phyloP scores from a whole-genome alignment of 2,329 filamentous ascomycete genomes.

The Zymoseptoria ardabiliae region DNA sequence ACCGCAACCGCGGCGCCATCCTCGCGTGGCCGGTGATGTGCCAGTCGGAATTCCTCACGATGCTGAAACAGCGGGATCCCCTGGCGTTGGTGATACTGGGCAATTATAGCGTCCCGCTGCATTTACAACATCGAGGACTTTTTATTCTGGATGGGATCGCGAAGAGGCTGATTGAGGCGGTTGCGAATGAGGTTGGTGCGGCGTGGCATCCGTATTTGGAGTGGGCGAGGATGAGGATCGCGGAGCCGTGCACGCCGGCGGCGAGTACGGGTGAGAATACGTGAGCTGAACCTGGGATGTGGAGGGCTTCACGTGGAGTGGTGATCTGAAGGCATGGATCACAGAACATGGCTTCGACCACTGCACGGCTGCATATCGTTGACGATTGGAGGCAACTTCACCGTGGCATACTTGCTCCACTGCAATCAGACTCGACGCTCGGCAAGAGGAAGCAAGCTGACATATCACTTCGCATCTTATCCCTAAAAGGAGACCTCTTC shows the following conservation, averaged over 20 bases:
- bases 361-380: too few relatives aligned
- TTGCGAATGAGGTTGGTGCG: conserved; percentile 6
- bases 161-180: conserved; percentile 3
- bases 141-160: conserved; percentile 10
- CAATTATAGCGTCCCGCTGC: conserved; percentile 15
- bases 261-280: neutral
- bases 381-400: too few relatives aligned
- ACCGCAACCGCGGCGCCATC: conserved; percentile 9
- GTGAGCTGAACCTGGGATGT: neutral
- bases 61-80: conserved; percentile 16
- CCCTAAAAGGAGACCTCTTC: too few relatives aligned
- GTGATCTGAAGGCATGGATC: neutral
- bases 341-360: neutral
- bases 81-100: conserved; percentile 15
- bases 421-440: too few relatives aligned
- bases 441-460: too few relatives aligned
- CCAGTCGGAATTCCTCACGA: conserved; percentile 6
- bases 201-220: conserved; percentile 6
- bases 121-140: conserved; percentile 2
- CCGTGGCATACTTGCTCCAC: too few relatives aligned
- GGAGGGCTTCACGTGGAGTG: neutral
- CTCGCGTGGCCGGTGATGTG: conserved; percentile 14
- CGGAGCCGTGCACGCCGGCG: neutral
- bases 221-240: conserved; percentile 3
- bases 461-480: too few relatives aligned